Evolutionary conservation across 1,284 basidiomycete species (phyloP).

Genomic region (Puccinia hordei): DNA sequence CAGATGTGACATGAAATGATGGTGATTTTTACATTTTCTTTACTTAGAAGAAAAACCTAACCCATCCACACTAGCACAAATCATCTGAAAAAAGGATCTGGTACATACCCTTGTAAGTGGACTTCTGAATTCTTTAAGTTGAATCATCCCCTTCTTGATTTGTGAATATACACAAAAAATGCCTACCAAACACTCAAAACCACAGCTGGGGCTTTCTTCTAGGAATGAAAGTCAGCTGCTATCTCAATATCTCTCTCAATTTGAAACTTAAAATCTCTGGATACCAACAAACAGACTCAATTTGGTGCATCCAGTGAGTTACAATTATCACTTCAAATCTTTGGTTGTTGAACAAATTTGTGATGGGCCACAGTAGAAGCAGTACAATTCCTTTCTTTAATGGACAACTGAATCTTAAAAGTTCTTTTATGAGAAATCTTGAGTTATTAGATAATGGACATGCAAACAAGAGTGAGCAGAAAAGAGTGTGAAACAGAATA

Average conservation of each 20-base stretch:
- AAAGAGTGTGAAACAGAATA: too few relatives aligned
- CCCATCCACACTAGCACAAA: too few relatives aligned
- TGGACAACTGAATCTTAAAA: too few relatives aligned
- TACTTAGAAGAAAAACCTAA: too few relatives aligned
- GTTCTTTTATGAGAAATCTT: too few relatives aligned
- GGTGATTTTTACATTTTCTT: too few relatives aligned
- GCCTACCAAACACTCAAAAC: neutral
- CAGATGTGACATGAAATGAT: too few relatives aligned
- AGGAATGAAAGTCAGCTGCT: neutral
- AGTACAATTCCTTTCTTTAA: slow-evolving; percentile 94
- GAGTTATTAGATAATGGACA: too few relatives aligned
- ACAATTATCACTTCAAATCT: neutral
- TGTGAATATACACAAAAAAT: neutral
- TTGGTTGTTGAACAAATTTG: slow-evolving; percentile 80
- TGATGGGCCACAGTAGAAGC: slow-evolving; percentile 75
- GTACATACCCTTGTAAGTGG: too few relatives aligned
- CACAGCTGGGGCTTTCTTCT: neutral
- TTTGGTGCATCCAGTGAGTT: neutral
- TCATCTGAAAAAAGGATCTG: too few relatives aligned
- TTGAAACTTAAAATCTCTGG: neutral
- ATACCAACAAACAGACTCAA: neutral
- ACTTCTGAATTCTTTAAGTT: neutral
- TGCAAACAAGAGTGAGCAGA: too few relatives aligned
- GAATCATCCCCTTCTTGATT: too few relatives aligned
- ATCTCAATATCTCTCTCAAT: neutral